Evolutionary conservation across 1,284 basidiomycete species (phyloP).

Genomic region (Trichosporon sp.): DNA sequence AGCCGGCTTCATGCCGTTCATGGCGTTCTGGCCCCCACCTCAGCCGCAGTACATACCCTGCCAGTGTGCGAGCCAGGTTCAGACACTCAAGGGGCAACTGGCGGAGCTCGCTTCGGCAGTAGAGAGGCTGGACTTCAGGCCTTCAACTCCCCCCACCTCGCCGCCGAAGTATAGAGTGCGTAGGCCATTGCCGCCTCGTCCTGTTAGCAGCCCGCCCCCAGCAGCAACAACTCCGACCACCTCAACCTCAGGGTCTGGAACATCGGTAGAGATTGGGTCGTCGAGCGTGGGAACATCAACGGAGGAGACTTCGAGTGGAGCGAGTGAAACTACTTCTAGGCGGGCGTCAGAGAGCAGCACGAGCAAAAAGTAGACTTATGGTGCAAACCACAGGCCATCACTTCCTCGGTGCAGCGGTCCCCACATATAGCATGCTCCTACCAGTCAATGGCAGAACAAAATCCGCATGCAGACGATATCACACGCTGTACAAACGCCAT

Average conservation of each 20-base stretch:
- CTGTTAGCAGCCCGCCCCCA: background rate
- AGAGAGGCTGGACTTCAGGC: background rate
- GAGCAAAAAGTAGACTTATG: background rate
- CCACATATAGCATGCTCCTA: no score
- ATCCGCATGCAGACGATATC: no score
- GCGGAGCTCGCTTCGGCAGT: background rate
- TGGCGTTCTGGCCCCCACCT: background rate
- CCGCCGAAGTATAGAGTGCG: background rate
- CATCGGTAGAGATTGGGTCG: no score
- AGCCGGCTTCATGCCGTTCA: background rate
- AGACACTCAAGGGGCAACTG: background rate
- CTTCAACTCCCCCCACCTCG: background rate
- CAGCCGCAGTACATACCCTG: background rate
- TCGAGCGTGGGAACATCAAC: background rate
- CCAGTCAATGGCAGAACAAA: no score
- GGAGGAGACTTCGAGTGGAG: no score
- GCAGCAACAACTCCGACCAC: background rate
- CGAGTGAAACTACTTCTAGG: no score
- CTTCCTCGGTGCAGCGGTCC: no score
- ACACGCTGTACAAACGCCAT: background rate
- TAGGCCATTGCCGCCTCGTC: background rate
- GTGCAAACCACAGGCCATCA: background rate
- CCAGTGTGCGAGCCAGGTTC: background rate
- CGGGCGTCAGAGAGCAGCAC: background rate
- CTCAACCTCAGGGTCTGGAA: no score